Base-by-base conservation (phyloP, 2,329 filamentous ascomycete genomes). In the Talaromyces islandicus region DNA sequence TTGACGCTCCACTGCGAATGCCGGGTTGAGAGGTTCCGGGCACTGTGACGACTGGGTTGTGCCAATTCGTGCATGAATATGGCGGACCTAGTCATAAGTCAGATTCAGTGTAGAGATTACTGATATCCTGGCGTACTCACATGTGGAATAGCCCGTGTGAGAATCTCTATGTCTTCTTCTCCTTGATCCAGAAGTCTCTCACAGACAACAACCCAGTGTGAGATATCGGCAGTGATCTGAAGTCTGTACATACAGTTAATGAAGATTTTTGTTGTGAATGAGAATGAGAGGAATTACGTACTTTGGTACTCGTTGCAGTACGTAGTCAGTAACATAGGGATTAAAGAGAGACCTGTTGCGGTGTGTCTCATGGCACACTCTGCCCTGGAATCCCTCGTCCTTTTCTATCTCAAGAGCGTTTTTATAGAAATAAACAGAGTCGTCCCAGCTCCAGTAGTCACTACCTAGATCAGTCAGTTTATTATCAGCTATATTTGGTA, bases 1-100 rank as follows among this genome's bases (percentile, higher is more conserved):
- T 1, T 62, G 57, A 35, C 68, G 62, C 55, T 75, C 72, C 1
- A 65, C 55, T 4, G 63, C 60, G 30, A 72, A 75, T 21, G 64
- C 59, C 0, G 68, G 66, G 32, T 73, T 66, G 1, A 68, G 65
- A 2, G 73, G 73, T 4, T 75, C 71, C 0, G 72, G 71, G 27
- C 72, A 74, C 52, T 75, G 73, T 0, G 73, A 74, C 0, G 72
- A 68, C 30, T 75, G 72, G 2, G 72, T 73, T 10, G 72, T 75
- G 17, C 73, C 71, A 19, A 73, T 73, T 27, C 73, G 66, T 1
- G 72, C 64, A 56, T 75, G 73, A 24, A 74, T 72, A 50, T 75
- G 72, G 29, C 67, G 62, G 12, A 74, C 71, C 72, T 74, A 12
- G 6, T 4, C 10, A 4, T 17, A 17, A 17, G 32, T 35, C 14